phyloP scores from a whole-genome alignment of 805 yeast species.

The Saccharomycopsis schoenii region DNA sequence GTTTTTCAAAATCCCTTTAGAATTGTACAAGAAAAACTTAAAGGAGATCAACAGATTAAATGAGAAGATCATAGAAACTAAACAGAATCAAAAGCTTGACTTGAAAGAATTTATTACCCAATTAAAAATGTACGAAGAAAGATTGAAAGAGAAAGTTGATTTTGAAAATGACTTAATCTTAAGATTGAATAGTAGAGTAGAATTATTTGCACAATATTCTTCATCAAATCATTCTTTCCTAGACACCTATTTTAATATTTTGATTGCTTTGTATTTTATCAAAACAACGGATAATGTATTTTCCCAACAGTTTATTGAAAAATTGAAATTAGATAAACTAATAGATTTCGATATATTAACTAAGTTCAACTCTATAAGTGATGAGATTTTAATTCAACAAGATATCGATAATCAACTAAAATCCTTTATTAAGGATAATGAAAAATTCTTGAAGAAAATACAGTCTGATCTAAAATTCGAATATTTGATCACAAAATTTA shows the following conservation, averaged over 20 bases:
- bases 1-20: constrained; percentile 15
- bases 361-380: constrained; percentile 10
- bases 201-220: constrained; percentile 1
- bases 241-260: constrained; percentile 6
- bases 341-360: constrained; percentile 14
- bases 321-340: background rate
- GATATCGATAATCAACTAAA: constrained; percentile 7
- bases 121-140: constrained; percentile 7
- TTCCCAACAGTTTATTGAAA: constrained; percentile 12
- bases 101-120: constrained; percentile 4
- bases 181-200: constrained; percentile 8
- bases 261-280: constrained; percentile 13
- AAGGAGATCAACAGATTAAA: constrained; percentile 15
- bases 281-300: constrained; percentile 10
- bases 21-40: constrained; percentile 16
- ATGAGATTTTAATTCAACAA: constrained; percentile 10
- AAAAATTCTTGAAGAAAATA: constrained; percentile 16
- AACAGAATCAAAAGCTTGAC: background rate
- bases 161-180: constrained; percentile 8
- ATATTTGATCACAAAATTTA: constrained; percentile 4
- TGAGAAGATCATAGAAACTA: constrained; percentile 11
- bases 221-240: background rate
- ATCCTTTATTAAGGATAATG: constrained; percentile 16
- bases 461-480: constrained; percentile 17
- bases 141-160: constrained; percentile 10